Base-by-base conservation (phyloP, 257 asterid species). In the Salvia miltiorrhiza region DNA sequence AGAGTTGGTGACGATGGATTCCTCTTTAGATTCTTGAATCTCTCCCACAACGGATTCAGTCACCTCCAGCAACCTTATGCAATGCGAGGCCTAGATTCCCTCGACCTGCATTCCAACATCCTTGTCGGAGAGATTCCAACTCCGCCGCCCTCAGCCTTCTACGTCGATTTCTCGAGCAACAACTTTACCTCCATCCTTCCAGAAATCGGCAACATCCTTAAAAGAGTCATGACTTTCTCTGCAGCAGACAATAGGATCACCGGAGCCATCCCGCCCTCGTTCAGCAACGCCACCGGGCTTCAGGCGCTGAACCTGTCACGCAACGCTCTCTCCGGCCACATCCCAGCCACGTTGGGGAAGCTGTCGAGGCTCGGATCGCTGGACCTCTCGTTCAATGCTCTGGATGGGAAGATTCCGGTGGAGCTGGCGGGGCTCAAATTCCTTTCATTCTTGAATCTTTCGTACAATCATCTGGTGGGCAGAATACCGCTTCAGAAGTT, bases 401-500 rank as follows among this genome's bases (percentile, higher is more conserved):
- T 89, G 7, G 62, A 49, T 0, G 90, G 85, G 13, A 61, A 21
- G 53, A 85, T 89, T 30, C 96, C 96, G 1, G 8, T 8, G 4
- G 44, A 78, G 63, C 72, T 87, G 16, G 74, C 78, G 5, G 57
- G 13, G 16, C 84, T 87, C 17, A 81, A 80, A 16, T 85, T 85
- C 64, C 86, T 89, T n/a, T 20, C 86, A 1, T 23, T 62, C 73
- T 53, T 89, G 76, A 89, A 87, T 16, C 28, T 89, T 43, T 85
- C 94, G 0, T 62, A 62, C 41, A 89, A 89, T 19, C 63, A 74
- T 0, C 65, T 89, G 1, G 43, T 33, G 2, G 90, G 93, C 0
- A 78, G 19, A 20, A 85, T 90, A 13, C 93, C 96, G 13, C n/a
- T 86, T 4, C 69, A 58, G 16, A 84, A 89, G 33, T 87, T 87